A percentile compares a stretch with the other conserved stretches of the same genome.
Evolutionary conservation across 176 grass and related monocot genomes (phyloP).

Genomic region (Musa troglodytarum): DNA sequence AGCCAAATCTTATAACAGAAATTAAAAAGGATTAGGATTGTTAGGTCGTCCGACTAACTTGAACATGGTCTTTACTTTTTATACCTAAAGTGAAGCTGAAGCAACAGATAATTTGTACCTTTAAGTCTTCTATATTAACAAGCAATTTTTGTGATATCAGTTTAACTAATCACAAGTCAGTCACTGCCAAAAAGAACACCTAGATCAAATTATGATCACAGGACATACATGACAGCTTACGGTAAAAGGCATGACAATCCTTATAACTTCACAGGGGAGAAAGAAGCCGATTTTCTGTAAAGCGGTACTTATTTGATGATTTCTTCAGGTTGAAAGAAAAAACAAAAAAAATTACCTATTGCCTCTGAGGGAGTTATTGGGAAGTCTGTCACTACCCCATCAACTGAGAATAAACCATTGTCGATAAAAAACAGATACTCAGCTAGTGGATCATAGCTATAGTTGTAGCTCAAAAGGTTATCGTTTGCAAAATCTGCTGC

Average conservation of each 20-base stretch:
- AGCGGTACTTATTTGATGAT: conserved; percentile 1
- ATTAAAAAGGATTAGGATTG: too few species aligned
- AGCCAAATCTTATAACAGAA: too few species aligned
- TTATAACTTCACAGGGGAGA: not conserved
- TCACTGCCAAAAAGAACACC: not conserved
- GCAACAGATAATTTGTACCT: too few species aligned
- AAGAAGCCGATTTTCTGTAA: not conserved
- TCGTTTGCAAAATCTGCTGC: conserved; percentile 82
- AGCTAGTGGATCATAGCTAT: conserved; percentile 81
- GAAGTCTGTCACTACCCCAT: conserved; percentile 66
- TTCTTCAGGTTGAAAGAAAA: not conserved
- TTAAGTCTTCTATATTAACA: too few species aligned
- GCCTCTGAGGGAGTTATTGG: conserved; percentile 68
- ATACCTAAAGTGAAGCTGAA: too few species aligned
- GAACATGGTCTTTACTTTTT: too few species aligned
- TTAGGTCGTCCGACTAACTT: too few species aligned
- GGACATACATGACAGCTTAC: not conserved
- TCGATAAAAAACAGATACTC: conserved; percentile 50
- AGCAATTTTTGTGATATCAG: too few species aligned
- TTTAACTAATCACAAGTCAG: too few species aligned
- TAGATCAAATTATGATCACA: not conserved
- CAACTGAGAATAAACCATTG: conserved; percentile 51
- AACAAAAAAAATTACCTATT: conserved; percentile 50
- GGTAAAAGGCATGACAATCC: not conserved
- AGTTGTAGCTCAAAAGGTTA: conserved; percentile 62